Evolutionary conservation across 345 rosid genomes (phyloP), one percentile per base, ranked within the genome.

Genomic region (Syzygium aromaticum): DNA sequence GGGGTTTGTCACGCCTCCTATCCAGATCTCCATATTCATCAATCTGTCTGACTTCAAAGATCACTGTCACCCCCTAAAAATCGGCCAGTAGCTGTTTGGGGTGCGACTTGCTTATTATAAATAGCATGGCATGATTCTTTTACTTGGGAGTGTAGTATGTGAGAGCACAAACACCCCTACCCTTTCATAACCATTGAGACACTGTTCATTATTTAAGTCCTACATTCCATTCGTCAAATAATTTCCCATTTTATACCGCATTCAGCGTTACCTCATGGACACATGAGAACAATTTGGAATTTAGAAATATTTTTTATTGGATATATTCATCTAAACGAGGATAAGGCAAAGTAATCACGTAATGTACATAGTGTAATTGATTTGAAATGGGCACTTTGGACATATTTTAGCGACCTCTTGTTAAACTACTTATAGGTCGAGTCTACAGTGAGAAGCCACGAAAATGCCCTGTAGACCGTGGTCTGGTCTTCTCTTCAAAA

Each of bases 11-110:
- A 1, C 17, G 67, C 67, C 67, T 59, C 63, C 14, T 25, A 10
- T 57, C 14, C 63, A 25, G 13, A 23, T 5, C 67, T 25, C 30
- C 0, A 12, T 59, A 59, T 59, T 59, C 67, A 27, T 59, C 30
- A 5, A 0, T 59, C 67, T 59, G 30, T 59, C 27, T 27, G 67
- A 11, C 67, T 59, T 59, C 67, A 1, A 27, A 2, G 0, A 11
- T 59, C 30, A 27, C 64, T 11, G 28, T 27, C 8, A 0, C 15
- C 30, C 0, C 30, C 64, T 59, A 11, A 0, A 59, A 11, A 2
- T 59, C 15, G 30, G 64, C 8, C 64, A 59, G 64, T 5, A 0
- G 64, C 30, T 59, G 0, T 2, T 27, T 59, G 64, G 30, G 30
- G 64, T 11, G 30, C 8, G 30, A 59, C 64, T 59, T 27, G 8